phyloP scores from a whole-genome alignment of 208 protist species.

The Phytomonas sp. region DNA sequence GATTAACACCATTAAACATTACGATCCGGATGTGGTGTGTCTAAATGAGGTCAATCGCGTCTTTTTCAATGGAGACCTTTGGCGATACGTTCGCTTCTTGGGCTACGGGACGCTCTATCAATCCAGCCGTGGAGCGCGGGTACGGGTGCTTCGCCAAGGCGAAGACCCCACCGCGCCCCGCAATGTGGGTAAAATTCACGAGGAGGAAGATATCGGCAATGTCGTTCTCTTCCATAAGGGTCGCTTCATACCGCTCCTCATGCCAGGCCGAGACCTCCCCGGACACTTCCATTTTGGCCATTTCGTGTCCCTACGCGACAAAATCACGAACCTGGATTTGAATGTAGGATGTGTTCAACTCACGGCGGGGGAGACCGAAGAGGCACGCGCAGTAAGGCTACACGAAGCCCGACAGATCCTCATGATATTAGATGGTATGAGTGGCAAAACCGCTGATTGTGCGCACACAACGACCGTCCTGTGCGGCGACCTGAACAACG shows the following conservation, averaged over 20 bases:
- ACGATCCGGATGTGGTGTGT: conserved; percentile 75
- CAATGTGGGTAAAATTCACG: conserved; percentile 38
- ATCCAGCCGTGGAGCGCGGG: conserved; percentile 58
- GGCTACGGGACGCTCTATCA: conserved; percentile 78
- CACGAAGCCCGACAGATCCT: conserved; percentile 59
- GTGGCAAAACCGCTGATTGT: conserved; percentile 54
- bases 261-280: conserved; percentile 58
- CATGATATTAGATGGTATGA: conserved; percentile 51
- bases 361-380: conserved; percentile 47
- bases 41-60: conserved; percentile 74
- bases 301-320: conserved; percentile 64
- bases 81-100: conserved; percentile 56
- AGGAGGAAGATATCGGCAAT: conserved; percentile 78
- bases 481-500: conserved; percentile 78
- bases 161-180: conserved; percentile 26
- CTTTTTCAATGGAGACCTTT: conserved; percentile 63
- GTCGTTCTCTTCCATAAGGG: conserved; percentile 83
- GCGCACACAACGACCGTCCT: conserved; percentile 47
- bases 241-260: conserved; percentile 71
- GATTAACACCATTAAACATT: conserved; percentile 43
- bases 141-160: conserved; percentile 42
- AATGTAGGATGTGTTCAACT: conserved; percentile 65
- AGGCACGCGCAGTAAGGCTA: conserved; percentile 36
- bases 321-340: conserved; percentile 75
- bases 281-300: conserved; percentile 65